A percentile compares a stretch with the other conserved stretches of the same genome.
Evolutionary conservation across 2,329 filamentous ascomycete species (phyloP).

Genomic region (Ceratocystis cubensis): DNA sequence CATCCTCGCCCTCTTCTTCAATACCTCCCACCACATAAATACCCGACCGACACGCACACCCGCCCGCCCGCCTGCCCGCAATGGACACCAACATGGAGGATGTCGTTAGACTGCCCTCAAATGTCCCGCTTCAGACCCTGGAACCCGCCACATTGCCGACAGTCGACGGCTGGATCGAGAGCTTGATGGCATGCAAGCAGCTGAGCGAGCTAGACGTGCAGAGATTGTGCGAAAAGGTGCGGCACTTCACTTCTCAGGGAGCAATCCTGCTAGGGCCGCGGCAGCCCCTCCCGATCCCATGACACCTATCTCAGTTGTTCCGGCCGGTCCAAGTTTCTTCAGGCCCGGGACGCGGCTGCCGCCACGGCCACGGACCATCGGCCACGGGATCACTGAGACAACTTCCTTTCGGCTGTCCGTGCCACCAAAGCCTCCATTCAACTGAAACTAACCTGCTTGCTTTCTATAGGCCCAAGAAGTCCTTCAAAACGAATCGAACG

Average conservation of each 20-base stretch:
- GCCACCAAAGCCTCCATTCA: background rate
- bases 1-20: conserved; percentile 14
- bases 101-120: conserved; percentile 72
- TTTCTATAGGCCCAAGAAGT: conserved; percentile 75
- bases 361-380: conserved; percentile 81
- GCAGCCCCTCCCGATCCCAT: background rate
- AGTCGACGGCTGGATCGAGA: conserved; percentile 97
- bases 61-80: background rate
- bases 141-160: conserved; percentile 87
- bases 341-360: conserved; percentile 43
- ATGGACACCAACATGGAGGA: conserved; percentile 99
- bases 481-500: conserved; percentile 93
- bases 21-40: conserved; percentile 20
- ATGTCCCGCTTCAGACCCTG: conserved; percentile 51
- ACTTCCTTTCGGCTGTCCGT: background rate
- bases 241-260: background rate
- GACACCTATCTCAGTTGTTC: background rate
- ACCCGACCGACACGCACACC: conserved; percentile 22
- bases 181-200: conserved; percentile 97
- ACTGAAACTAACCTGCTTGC: background rate
- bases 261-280: background rate
- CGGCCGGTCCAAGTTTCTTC: conserved; percentile 60
- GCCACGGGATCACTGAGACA: conserved; percentile 42
- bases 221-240: conserved; percentile 92
- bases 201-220: conserved; percentile 88